Base-by-base conservation (phyloP, 1,284 basidiomycete genomes). In the Heterobasidion parviporum region DNA sequence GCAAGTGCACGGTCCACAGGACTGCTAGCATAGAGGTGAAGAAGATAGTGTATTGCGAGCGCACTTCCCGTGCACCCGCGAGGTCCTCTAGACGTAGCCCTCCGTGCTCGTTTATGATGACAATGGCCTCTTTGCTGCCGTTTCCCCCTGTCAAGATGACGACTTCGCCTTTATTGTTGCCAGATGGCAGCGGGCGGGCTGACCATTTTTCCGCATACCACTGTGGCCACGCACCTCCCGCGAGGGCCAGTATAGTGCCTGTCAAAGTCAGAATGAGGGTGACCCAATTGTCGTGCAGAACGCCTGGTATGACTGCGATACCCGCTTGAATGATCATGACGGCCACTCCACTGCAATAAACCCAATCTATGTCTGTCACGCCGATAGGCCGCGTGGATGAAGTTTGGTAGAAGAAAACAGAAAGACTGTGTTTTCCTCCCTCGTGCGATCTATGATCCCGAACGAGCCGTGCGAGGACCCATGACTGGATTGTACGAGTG, bases 401-500 rank as follows among this genome's bases (percentile, higher is more conserved):
- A n/a, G 62, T 62, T 53, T 52, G 57, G 57, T 57, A 66, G 56
- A 66, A 61, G 9, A 56, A 53, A 50, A 65, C 41, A 44, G 60
- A 57, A 55, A 64, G 59, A 56, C 61, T 59, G 57, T 26, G n/a
- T 34, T 53, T 38, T 8, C 50, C 26, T 48, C 56, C 36, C 51
- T 50, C 35, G 54, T 56, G 26, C 34, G 49, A 32, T 18, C 55
- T 12, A 56, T 62, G 41, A 61, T 71, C 68, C 35, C 70, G 64
- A 7, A 72, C 49, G 43, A 71, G 61, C 3, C 68, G 66, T 10
- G 61, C 62, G 36, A 72, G 64, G 9, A 67, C 59, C 70, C 70
- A 71, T 15, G 65, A 66, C 16, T 64, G 60, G 61, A 64, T 67
- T 18, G 59, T 56, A 56, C 68, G 65, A 49, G 56, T 49, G 53